phyloP scores from a whole-genome alignment of 2,329 filamentous ascomycete genomes.

The Westerdykella ornata region DNA sequence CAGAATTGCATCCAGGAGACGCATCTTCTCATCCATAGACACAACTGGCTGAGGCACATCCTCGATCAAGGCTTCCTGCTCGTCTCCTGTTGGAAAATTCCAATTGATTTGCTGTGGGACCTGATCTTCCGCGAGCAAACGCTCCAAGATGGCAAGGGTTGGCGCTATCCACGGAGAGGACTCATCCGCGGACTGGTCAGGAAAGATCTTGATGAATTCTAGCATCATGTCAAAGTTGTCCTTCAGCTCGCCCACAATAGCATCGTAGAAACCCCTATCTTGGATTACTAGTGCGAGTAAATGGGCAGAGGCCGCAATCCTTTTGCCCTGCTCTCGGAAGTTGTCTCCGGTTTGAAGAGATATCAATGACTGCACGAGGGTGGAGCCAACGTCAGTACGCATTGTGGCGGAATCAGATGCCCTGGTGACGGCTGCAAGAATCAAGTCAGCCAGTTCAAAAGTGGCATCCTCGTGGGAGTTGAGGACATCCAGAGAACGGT shows the following conservation, averaged over 20 bases:
- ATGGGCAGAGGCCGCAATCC: constrained; percentile 87
- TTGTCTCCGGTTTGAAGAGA: constrained; percentile 55
- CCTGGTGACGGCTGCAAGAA: constrained; percentile 62
- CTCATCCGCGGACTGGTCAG: constrained; percentile 63
- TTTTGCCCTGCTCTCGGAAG: constrained; percentile 52
- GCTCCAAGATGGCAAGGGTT: constrained; percentile 82
- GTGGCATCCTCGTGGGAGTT: constrained; percentile 81
- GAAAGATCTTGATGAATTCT: constrained; percentile 66
- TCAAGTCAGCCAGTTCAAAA: constrained; percentile 84
- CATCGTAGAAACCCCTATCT: constrained; percentile 71
- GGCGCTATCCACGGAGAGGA: constrained; percentile 90
- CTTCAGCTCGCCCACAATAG: constrained; percentile 66
- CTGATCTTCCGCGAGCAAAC: constrained; percentile 80
- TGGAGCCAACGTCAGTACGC: constrained; percentile 71
- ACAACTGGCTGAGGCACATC: constrained; percentile 59
- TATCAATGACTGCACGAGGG: constrained; percentile 76
- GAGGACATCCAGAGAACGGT: constrained; percentile 83
- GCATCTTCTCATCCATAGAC: constrained; percentile 57
- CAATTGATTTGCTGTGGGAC: constrained; percentile 69
- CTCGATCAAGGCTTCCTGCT: constrained; percentile 47
- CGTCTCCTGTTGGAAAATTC: constrained; percentile 50
- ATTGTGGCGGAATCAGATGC: constrained; percentile 52
- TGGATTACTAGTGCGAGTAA: constrained; percentile 82
- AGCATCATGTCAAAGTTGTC: constrained; percentile 71
- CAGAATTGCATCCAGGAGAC: constrained; percentile 69